Conservation (phyloP, 2,329 filamentous ascomycete species). For the Apiospora hydei region DNA sequence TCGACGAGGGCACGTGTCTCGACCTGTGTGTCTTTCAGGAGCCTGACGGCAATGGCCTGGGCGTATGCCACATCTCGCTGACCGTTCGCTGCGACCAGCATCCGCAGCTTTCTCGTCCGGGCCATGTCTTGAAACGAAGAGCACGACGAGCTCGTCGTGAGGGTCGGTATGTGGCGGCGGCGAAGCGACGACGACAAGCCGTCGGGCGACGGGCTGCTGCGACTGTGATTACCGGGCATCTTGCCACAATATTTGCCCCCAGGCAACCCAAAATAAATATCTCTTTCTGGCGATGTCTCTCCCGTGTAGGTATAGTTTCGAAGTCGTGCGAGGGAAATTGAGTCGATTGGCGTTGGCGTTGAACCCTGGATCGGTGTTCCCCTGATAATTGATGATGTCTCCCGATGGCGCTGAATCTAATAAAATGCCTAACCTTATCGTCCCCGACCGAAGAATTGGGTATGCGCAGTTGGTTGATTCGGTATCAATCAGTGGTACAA, state of each 20-base stretch:
- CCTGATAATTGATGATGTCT: neutral
- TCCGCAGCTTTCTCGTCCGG: conserved; percentile 57
- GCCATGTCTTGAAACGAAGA: conserved; percentile 48
- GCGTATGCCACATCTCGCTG: conserved; percentile 70
- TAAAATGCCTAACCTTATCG: neutral
- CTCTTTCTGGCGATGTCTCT: neutral
- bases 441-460: neutral
- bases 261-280: neutral
- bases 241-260: conserved; percentile 10
- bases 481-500: neutral
- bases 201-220: conserved; percentile 26
- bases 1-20: conserved; percentile 69
- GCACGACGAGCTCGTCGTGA: conserved; percentile 38
- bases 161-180: conserved; percentile 27
- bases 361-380: neutral
- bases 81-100: conserved; percentile 72
- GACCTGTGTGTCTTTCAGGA: conserved; percentile 70
- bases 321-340: neutral
- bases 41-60: conserved; percentile 69
- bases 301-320: neutral
- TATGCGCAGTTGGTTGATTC: neutral
- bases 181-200: conserved; percentile 23
- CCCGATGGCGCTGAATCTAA: neutral
- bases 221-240: conserved; percentile 23
- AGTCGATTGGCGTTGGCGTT: neutral